Evolutionary conservation across 1,284 basidiomycete species (phyloP).

Genomic region (Acaromyces ingoldii): DNA sequence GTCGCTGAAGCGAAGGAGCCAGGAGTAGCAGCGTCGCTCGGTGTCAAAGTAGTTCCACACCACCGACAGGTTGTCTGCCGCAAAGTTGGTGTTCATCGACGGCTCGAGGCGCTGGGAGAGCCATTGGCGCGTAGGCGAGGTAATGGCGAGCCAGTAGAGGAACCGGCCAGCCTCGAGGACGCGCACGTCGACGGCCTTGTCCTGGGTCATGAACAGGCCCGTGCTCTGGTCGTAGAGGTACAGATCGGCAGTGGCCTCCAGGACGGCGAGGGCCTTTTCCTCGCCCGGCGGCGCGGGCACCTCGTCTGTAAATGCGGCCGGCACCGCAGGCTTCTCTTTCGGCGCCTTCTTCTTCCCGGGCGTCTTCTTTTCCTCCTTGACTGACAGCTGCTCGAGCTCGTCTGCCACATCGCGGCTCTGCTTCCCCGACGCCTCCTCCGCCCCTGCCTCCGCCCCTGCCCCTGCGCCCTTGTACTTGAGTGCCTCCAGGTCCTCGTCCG

Average conservation of each 20-base stretch:
- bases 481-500: slow-evolving; percentile 49
- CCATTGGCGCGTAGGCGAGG: slow-evolving; percentile 58
- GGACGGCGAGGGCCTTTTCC: slow-evolving; percentile 18
- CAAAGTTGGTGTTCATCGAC: slow-evolving; percentile 49
- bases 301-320: slow-evolving; percentile 13
- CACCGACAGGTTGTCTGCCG: slow-evolving; percentile 58
- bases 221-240: slow-evolving; percentile 69
- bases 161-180: slow-evolving; percentile 61
- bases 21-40: slow-evolving; percentile 64
- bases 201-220: slow-evolving; percentile 70
- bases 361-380: slow-evolving; percentile 4
- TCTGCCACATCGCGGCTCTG: neutral
- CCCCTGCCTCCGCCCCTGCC: no score
- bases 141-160: slow-evolving; percentile 60
- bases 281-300: slow-evolving; percentile 13
- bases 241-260: slow-evolving; percentile 54
- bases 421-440: neutral
- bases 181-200: slow-evolving; percentile 63
- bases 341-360: neutral
- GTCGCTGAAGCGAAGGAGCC: slow-evolving; percentile 71
- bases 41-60: slow-evolving; percentile 72
- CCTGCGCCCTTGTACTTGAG: slow-evolving; percentile 44
- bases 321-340: slow-evolving; percentile 7
- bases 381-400: neutral
- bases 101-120: slow-evolving; percentile 64